Base-by-base conservation (phyloP, 1,139 yeast genomes). In the Meyerozyma elateridarum region DNA sequence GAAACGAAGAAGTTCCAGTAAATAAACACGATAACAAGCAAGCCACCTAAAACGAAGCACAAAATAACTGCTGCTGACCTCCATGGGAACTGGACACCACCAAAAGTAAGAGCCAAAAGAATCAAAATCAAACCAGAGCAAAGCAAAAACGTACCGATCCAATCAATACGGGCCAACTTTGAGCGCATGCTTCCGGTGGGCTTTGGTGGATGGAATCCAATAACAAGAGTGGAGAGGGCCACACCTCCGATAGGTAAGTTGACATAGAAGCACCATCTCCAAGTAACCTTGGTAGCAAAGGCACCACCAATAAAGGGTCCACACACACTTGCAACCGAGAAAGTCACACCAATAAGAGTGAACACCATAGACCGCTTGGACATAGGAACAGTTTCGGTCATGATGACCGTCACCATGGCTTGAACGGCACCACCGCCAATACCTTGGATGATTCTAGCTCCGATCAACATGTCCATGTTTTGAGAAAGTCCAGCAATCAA, bases 251-350 rank as follows among this genome's bases (percentile, higher is more conserved):
- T 58, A 4, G 89, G 87, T 37, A 83, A 54, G 49, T 81, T 82
- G 45, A 83, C 67, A 52, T 76, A 83, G 52, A 82, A 83, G 45
- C 85, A 77, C 89, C 89, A 81, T 51, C 91, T 66, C 91, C 91
- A 83, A 12, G 76, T 61, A 2, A 74, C 78, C 32, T 73, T 64
- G 9, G 74, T 51, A 2, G 84, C 67, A 44, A 79, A 72, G 1
- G 80, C 79, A 19, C 88, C 88, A 17, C 88, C 88, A 24, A 80
- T 48, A 33, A 80, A 61, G 0, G 89, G 89, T 1, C 88, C 89
- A 24, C 70, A 48, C 3, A 68, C 79, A 15, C 76, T 63, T 1
- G 81, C 74, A 1, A 76, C 55, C 7, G 78, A 69, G 54, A 76
- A 79, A 0, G 77, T 65, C 15, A 67, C 52, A 9, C 79, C 76